These are phyloP conservation scores for Phytopythium chamaehyphon DNA, from an alignment of 352 stramenopile genomes.

Conservation along the genomic window DNA sequence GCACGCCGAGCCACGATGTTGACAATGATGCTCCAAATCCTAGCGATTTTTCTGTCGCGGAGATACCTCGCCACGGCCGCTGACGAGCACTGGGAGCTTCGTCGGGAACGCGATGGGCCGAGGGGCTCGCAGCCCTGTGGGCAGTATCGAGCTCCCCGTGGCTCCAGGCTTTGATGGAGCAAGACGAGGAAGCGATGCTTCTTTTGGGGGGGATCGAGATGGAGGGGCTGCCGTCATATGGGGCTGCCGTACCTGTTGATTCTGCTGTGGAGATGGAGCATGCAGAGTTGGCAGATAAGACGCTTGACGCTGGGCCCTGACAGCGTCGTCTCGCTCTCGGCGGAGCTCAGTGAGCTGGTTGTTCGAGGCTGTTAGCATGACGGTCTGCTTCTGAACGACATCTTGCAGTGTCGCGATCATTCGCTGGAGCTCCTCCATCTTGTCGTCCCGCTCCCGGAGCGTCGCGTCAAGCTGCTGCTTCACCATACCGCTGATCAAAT, in stretches of 20 bases:
- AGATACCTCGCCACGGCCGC: not conserved
- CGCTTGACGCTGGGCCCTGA: not conserved
- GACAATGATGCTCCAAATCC: no score
- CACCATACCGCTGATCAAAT: conserved; percentile 34
- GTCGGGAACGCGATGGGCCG: not conserved
- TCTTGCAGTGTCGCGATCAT: conserved; percentile 37
- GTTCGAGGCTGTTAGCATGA: conserved; percentile 29
- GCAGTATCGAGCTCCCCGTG: not conserved
- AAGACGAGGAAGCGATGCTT: not conserved
- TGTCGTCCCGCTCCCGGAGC: conserved; percentile 31
- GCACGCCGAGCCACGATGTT: no score
- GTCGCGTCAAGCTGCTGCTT: conserved; percentile 33
- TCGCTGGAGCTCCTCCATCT: conserved; percentile 37
- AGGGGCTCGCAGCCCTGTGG: not conserved
- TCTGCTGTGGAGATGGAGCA: not conserved
- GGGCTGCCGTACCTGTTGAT: not conserved
- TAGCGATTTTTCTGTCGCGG: not conserved
- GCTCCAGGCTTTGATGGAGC: not conserved
- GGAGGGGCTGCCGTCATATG: not conserved
- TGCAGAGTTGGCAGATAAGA: not conserved
- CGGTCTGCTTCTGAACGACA: conserved; percentile 33
- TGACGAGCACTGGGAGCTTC: conserved; percentile 2
- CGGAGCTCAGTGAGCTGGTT: conserved; percentile 18
- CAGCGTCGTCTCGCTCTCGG: not conserved
- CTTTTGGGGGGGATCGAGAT: not conserved